phyloP scores from a whole-genome alignment of 441 rosid genomes.

The Biscutella laevigata region DNA sequence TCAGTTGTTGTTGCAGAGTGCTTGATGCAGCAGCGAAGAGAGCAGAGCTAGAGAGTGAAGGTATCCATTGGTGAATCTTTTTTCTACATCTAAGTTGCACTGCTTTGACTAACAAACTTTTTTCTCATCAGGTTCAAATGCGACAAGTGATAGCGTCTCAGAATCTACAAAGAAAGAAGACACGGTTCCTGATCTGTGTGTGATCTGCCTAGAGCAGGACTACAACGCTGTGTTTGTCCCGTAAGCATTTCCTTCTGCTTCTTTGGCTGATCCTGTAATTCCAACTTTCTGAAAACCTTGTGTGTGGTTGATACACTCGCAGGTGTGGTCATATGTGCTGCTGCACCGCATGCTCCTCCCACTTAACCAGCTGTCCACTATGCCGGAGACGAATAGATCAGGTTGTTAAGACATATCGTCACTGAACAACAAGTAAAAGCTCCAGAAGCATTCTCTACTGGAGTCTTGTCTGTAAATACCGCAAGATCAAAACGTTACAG shows the following conservation, averaged over 20 bases:
- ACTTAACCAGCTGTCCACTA: conserved; percentile 72
- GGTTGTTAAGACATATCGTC: conserved; percentile 76
- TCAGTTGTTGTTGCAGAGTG: conserved; percentile 39
- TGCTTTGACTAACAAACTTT: conserved; percentile 7
- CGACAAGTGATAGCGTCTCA: conserved; percentile 36
- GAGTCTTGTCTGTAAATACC: conserved; percentile 16
- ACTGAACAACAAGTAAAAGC: conserved; percentile 28
- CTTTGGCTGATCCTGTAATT: neutral
- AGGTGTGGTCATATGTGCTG: conserved; percentile 99
- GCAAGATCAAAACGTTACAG: neutral
- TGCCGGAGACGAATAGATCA: conserved; percentile 78
- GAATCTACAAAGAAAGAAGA: conserved; percentile 51
- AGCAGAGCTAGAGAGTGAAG: conserved; percentile 53
- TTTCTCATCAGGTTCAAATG: conserved; percentile 28
- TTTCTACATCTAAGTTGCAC: neutral
- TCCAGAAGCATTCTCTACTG: conserved; percentile 1
- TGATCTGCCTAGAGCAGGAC: conserved; percentile 90
- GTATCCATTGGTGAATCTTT: conserved; percentile 19
- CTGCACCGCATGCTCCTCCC: conserved; percentile 63
- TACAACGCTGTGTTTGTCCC: conserved; percentile 82
- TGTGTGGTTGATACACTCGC: conserved; percentile 30
- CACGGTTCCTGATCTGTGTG: conserved; percentile 73
- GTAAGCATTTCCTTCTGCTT: conserved; percentile 38
- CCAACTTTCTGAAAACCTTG: neutral
- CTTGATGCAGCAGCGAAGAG: conserved; percentile 78